These are phyloP conservation scores for Lichtheimia ornata DNA, from an alignment of 371 early-diverging fungal genomes.

Conservation along the genomic window DNA sequence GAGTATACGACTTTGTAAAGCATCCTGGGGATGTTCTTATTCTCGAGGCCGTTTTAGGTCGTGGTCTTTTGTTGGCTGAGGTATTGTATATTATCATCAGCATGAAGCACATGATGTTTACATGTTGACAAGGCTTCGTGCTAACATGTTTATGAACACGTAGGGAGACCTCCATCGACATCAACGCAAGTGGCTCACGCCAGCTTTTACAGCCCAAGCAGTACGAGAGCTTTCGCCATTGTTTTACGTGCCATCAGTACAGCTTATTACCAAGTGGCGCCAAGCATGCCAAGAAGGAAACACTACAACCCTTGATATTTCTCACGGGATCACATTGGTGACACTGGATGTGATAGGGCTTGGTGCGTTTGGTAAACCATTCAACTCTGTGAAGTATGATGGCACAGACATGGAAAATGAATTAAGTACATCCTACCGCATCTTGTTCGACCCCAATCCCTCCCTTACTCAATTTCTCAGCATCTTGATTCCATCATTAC, in stretches of 20 bases:
- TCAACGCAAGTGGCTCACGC: slow-evolving; percentile 71
- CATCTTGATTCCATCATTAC: slow-evolving; percentile 38
- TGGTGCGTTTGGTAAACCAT: slow-evolving; percentile 44
- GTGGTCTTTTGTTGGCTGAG: neutral
- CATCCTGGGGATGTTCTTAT: slow-evolving; percentile 23
- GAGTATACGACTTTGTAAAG: slow-evolving; percentile 59
- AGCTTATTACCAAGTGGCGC: slow-evolving; percentile 11
- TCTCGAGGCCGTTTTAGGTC: slow-evolving; percentile 47
- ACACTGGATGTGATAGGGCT: slow-evolving; percentile 54
- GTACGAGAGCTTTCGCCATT: slow-evolving; percentile 49
- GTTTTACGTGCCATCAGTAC: slow-evolving; percentile 36
- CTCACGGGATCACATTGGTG: slow-evolving; percentile 37
- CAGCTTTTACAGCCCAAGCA: slow-evolving; percentile 58
- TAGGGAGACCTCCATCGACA: slow-evolving; percentile 58
- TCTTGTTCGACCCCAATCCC: slow-evolving; percentile 28
- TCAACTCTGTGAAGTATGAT: slow-evolving; percentile 18
- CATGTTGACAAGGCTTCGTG: neutral
- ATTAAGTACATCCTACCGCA: slow-evolving; percentile 48
- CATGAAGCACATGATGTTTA: neutral
- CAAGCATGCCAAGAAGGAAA: neutral
- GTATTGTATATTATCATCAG: neutral
- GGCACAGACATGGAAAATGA: slow-evolving; percentile 29
- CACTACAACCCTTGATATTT: slow-evolving; percentile 25
- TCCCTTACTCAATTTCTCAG: slow-evolving; percentile 33
- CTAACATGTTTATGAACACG: neutral